These are phyloP conservation scores for Kwoniella heveanensis DNA, from an alignment of 768 basidiomycete species.

Conservation along the genomic window DNA sequence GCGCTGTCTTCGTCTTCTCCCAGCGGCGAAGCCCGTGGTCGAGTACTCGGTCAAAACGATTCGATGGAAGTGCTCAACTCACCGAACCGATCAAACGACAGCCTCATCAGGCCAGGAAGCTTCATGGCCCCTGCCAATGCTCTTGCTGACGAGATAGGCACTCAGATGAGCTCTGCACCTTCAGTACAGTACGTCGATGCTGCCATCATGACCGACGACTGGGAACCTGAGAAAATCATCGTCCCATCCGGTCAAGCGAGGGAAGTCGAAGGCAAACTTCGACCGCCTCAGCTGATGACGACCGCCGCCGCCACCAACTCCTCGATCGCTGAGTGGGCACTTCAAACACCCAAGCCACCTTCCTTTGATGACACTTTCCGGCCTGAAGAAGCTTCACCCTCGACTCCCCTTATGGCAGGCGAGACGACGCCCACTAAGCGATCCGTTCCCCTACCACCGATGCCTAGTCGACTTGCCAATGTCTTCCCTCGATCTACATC, in stretches of 20 bases:
- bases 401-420: conserved; percentile 14
- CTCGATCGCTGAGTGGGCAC: conserved; percentile 20
- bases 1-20: conserved; percentile 18
- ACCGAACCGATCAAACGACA: conserved; percentile 16
- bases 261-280: neutral
- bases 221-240: conserved; percentile 29
- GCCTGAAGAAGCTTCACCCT: conserved; percentile 11
- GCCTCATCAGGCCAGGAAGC: conserved; percentile 17
- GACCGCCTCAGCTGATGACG: conserved; percentile 18
- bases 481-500: conserved; percentile 31
- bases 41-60: conserved; percentile 14
- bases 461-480: conserved; percentile 25
- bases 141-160: conserved; percentile 47
- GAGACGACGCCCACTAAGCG: conserved; percentile 43
- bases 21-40: conserved; percentile 20
- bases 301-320: conserved; percentile 15
- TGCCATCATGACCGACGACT: conserved; percentile 42
- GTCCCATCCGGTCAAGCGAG: conserved; percentile 4
- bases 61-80: conserved; percentile 21
- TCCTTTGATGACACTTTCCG: conserved; percentile 17
- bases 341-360: conserved; percentile 28
- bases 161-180: conserved; percentile 23
- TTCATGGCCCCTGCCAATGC: conserved; percentile 34
- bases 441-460: conserved; percentile 26
- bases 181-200: conserved; percentile 28